phyloP scores from a whole-genome alignment of 352 stramenopile genomes.

The Phytophthora podocarpi region DNA sequence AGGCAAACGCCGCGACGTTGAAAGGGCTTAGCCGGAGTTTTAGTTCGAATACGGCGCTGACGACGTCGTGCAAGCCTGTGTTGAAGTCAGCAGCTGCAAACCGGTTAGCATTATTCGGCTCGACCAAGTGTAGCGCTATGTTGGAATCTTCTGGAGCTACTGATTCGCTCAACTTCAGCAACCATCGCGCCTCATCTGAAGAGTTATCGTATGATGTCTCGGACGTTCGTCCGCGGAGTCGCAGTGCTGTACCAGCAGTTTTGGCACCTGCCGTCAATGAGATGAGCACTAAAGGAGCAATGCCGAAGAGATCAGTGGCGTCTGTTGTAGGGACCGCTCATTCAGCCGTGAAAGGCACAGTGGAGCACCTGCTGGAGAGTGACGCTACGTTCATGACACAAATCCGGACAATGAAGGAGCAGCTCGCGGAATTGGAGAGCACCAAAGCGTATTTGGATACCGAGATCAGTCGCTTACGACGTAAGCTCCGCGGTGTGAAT shows the following conservation, averaged over 20 bases:
- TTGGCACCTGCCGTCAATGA: background rate
- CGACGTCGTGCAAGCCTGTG: constrained; percentile 22
- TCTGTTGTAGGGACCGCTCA: background rate
- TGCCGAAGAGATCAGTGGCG: constrained; percentile 19
- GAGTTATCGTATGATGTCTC: background rate
- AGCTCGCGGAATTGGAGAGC: constrained; percentile 50
- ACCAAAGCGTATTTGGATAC: constrained; percentile 53
- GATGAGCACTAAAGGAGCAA: background rate
- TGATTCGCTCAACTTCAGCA: background rate
- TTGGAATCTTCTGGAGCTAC: constrained; percentile 10
- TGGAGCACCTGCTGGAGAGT: constrained; percentile 73
- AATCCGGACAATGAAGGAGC: constrained; percentile 60
- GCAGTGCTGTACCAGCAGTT: constrained; percentile 1
- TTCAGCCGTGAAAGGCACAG: constrained; percentile 44
- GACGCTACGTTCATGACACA: constrained; percentile 68
- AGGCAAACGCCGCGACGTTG: constrained; percentile 25
- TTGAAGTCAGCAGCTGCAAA: constrained; percentile 28
- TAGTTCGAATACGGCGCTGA: constrained; percentile 19
- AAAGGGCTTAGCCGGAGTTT: constrained; percentile 27
- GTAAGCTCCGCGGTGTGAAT: constrained; percentile 66
- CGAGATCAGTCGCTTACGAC: constrained; percentile 55
- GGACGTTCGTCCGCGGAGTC: constrained; percentile 14
- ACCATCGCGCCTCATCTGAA: constrained; percentile 9
- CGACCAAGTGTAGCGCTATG: constrained; percentile 26
- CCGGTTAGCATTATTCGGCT: constrained; percentile 29